Evolutionary conservation across 2,329 filamentous ascomycete species (phyloP).

Genomic region (Bretziella fagacearum): DNA sequence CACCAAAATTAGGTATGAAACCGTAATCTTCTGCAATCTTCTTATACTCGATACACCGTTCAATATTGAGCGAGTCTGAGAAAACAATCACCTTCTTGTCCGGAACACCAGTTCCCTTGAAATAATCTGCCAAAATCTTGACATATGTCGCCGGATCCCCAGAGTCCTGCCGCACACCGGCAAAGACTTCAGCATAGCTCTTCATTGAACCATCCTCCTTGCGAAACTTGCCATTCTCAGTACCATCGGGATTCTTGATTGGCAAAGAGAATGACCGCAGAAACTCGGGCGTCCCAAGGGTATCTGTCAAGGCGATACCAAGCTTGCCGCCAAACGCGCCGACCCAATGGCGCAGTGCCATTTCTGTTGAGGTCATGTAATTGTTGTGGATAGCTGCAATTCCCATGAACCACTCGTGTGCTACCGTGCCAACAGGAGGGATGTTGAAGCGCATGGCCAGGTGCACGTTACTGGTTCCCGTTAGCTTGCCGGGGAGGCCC

Average conservation of each 20-base stretch:
- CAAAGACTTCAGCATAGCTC: slow-evolving; percentile 68
- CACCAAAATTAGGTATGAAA: slow-evolving; percentile 77
- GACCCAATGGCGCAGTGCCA: slow-evolving; percentile 75
- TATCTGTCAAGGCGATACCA: slow-evolving; percentile 84
- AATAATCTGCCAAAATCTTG: slow-evolving; percentile 63
- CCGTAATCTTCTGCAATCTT: slow-evolving; percentile 59
- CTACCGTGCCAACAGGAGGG: slow-evolving; percentile 68
- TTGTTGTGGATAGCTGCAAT: slow-evolving; percentile 80
- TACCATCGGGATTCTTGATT: slow-evolving; percentile 28
- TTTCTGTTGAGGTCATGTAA: slow-evolving; percentile 70
- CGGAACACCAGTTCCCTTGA: slow-evolving; percentile 55
- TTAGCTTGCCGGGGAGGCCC: slow-evolving; percentile 54
- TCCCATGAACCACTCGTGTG: slow-evolving; percentile 99
- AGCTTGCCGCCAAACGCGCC: slow-evolving; percentile 75
- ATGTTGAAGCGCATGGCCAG: slow-evolving; percentile 86
- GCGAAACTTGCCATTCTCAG: slow-evolving; percentile 26
- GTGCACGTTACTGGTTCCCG: slow-evolving; percentile 91
- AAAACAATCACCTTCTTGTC: slow-evolving; percentile 85
- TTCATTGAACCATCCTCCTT: slow-evolving; percentile 27
- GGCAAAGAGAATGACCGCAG: slow-evolving; percentile 65
- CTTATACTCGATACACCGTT: slow-evolving; percentile 83
- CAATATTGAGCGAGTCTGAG: slow-evolving; percentile 85
- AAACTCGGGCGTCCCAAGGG: slow-evolving; percentile 84
- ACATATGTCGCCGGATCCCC: slow-evolving; percentile 71
- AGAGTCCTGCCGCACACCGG: slow-evolving; percentile 77